phyloP scores from a whole-genome alignment of 2,329 filamentous ascomycete genomes.

The Botrytis fabae region DNA sequence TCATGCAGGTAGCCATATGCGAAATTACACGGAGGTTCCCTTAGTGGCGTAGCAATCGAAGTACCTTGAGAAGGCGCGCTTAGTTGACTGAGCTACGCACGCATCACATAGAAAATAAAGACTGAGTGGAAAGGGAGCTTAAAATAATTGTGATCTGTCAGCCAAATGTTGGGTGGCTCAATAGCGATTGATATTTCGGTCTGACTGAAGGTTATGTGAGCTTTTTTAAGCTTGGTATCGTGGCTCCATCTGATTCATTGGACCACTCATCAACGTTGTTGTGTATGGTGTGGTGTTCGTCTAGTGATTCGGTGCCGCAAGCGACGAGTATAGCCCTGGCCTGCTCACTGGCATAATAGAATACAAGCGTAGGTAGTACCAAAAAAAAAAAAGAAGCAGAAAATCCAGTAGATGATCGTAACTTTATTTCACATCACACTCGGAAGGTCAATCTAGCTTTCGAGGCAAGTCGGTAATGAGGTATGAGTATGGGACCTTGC shows the following conservation, averaged over 20 bases:
- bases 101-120: not conserved
- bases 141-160: not conserved
- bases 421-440: conserved; percentile 20
- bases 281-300: conserved; percentile 1
- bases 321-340: not conserved
- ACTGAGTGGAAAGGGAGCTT: not conserved
- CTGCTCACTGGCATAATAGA: conserved; percentile 9
- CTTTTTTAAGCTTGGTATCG: conserved; percentile 6
- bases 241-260: conserved; percentile 16
- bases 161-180: conserved; percentile 7
- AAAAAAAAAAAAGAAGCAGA: not conserved
- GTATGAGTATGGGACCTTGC: conserved; percentile 16
- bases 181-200: not conserved
- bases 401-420: conserved; percentile 13
- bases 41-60: conserved; percentile 2
- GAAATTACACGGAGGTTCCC: conserved; percentile 16
- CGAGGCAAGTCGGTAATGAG: conserved; percentile 17
- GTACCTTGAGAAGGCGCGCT: not conserved
- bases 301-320: conserved; percentile 7
- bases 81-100: not conserved
- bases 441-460: conserved; percentile 19
- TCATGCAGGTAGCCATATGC: conserved; percentile 16
- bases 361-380: conserved; percentile 6
- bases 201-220: not conserved
- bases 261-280: conserved; percentile 9